These are phyloP conservation scores for Candida sonorensis DNA, from an alignment of 805 yeast species.

Conservation along the genomic window DNA sequence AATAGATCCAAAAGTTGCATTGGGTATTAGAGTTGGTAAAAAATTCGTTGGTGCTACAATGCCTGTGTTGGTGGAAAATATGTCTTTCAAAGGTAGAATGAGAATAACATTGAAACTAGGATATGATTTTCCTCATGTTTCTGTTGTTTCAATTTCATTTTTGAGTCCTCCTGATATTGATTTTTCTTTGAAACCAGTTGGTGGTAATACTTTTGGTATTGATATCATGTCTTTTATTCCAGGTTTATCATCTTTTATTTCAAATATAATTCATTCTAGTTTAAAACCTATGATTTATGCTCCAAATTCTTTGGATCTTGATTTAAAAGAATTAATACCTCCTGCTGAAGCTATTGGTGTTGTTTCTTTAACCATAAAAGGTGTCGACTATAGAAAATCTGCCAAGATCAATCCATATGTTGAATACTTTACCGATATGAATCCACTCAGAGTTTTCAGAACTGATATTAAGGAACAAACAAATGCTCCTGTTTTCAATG, in stretches of 20 bases:
- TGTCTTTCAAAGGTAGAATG: conserved; percentile 69
- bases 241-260: conserved; percentile 68
- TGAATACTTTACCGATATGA: conserved; percentile 31
- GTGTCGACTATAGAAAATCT: conserved; percentile 41
- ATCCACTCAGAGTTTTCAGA: conserved; percentile 21
- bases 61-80: conserved; percentile 76
- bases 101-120: conserved; percentile 56
- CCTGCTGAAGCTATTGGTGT: conserved; percentile 66
- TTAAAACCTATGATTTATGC: conserved; percentile 77
- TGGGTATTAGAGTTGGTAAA: conserved; percentile 77
- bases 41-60: conserved; percentile 69
- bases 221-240: conserved; percentile 83
- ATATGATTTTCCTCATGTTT: conserved; percentile 71
- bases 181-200: conserved; percentile 77
- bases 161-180: conserved; percentile 75
- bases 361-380: conserved; percentile 53
- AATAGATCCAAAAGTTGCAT: conserved; percentile 72
- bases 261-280: conserved; percentile 58
- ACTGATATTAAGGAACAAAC: conserved; percentile 54
- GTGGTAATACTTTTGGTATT: conserved; percentile 82
- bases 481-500: conserved; percentile 59
- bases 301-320: conserved; percentile 71
- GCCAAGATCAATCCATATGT: conserved; percentile 44
- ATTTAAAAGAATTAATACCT: conserved; percentile 66
- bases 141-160: conserved; percentile 61